Evolutionary conservation across 2,329 filamentous ascomycete species (phyloP).

Genomic region (Dactylellina cionopaga): DNA sequence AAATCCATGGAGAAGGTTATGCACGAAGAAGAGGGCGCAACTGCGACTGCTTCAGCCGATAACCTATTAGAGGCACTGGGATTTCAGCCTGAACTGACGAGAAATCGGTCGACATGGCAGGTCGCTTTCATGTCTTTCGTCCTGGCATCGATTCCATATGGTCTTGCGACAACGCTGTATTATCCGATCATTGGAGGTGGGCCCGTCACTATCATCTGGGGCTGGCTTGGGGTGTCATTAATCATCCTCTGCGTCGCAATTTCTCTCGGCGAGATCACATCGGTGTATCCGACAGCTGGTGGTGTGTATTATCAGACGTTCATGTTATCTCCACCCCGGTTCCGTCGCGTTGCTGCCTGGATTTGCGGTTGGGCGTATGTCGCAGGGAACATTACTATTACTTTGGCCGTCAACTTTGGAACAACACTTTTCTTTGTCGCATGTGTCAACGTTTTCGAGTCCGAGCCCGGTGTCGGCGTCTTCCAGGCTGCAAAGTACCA

Average conservation of each 20-base stretch:
- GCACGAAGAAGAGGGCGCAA: conserved; percentile 10
- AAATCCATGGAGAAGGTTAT: conserved; percentile 38
- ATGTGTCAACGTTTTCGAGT: conserved; percentile 68
- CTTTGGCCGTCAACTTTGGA: conserved; percentile 82
- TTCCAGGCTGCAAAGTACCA: conserved; percentile 63
- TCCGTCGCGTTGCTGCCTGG: conserved; percentile 74
- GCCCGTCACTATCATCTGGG: conserved; percentile 76
- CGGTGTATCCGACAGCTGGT: conserved; percentile 78
- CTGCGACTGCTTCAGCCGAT: conserved; percentile 65
- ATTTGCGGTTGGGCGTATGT: conserved; percentile 80
- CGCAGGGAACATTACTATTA: conserved; percentile 83
- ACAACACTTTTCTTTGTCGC: conserved; percentile 67
- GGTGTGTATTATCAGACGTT: conserved; percentile 83
- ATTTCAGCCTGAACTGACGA: conserved; percentile 73
- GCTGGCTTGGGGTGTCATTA: conserved; percentile 74
- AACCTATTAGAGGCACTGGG: conserved; percentile 72
- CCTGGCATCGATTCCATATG: conserved; percentile 78
- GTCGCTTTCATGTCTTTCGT: conserved; percentile 82
- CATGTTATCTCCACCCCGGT: conserved; percentile 72
- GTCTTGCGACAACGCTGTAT: conserved; percentile 74
- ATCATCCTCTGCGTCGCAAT: conserved; percentile 77
- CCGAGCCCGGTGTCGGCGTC: conserved; percentile 63
- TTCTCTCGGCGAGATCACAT: conserved; percentile 78
- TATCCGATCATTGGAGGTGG: conserved; percentile 75
- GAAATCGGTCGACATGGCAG: conserved; percentile 74